phyloP scores from a whole-genome alignment of 2,329 filamentous ascomycete species.

The Cercospora berteroae region DNA sequence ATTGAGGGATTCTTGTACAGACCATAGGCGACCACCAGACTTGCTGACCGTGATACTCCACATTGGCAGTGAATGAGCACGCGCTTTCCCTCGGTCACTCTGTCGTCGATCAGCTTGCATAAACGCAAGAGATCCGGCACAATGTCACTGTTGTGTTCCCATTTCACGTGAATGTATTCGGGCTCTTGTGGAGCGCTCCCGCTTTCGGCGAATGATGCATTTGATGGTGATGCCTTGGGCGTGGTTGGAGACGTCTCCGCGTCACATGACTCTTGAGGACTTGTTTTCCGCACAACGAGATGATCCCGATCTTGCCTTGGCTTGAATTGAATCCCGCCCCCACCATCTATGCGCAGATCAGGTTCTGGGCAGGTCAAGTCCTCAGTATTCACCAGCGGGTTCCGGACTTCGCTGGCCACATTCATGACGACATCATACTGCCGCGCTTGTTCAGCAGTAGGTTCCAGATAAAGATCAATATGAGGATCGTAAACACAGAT shows the following conservation, averaged over 20 bases:
- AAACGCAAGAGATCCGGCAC: conserved; percentile 71
- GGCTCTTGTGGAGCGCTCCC: conserved; percentile 49
- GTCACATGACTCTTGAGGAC: neutral
- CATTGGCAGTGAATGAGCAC: conserved; percentile 84
- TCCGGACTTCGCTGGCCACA: conserved; percentile 76
- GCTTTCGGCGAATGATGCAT: conserved; percentile 20
- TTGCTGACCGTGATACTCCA: conserved; percentile 79
- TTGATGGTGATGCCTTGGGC: conserved; percentile 54
- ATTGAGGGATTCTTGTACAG: conserved; percentile 74
- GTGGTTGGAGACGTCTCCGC: conserved; percentile 46
- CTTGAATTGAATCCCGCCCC: conserved; percentile 38
- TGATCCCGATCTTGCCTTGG: conserved; percentile 27
- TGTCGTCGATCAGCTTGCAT: conserved; percentile 72
- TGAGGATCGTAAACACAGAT: conserved; percentile 77
- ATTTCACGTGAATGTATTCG: conserved; percentile 83
- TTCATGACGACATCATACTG: conserved; percentile 82
- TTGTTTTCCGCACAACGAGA: conserved; percentile 12
- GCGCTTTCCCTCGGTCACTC: conserved; percentile 70
- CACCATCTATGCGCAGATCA: conserved; percentile 36
- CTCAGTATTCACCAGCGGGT: conserved; percentile 58
- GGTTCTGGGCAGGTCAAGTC: conserved; percentile 29
- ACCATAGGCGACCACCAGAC: conserved; percentile 81
- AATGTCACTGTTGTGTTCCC: conserved; percentile 88
- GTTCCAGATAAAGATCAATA: conserved; percentile 77
- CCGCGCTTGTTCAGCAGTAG: conserved; percentile 72